Evolutionary conservation across 345 rosid genomes (phyloP), one percentile per base, ranked within the genome.

Genomic region (Corchorus capsularis): DNA sequence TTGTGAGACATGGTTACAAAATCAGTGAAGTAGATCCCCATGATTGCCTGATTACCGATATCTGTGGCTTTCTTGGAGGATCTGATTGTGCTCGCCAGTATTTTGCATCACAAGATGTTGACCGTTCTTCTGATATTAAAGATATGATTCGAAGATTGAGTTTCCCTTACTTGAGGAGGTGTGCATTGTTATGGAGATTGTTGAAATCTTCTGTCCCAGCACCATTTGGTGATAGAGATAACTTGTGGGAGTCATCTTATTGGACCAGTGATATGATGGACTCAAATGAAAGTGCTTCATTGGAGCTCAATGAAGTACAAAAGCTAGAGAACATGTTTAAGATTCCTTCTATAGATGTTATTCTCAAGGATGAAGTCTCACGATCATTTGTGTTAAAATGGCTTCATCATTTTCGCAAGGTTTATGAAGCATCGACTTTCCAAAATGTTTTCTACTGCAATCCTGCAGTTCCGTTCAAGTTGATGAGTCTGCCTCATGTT

Each of bases 121-220:
- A 87, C 69, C 67, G 77, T 32, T 82, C 89, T 72, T 81, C 81
- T 78, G 87, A 85, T 80, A 75, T 88, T 34, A 85, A 79, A 72
- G 88, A 82, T 50, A 81, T 80, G 70, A 80, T 96, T 82, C 90
- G 86, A 52, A 88, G 81, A 79, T 79, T 81, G 83, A 89, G 86
- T 84, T 89, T 92, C 73, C 95, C 99, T 61, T 96, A 88, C 79
- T 74, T 96, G 87, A 85, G 99, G 89, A 89, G 98, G 81, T 96
- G 99, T 84, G 96, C 93, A 19, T 85, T 96, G 81, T 85, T 96
- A 54, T 93, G 97, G 99, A 90, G 74, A 83, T 82, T 96, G 76
- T 81, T 96, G 68, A 89, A 82, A 70, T 83, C 87, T 57, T 79
- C 93, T 62, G 78, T 81, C 46, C 79, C 87, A 16, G 80, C 89